A percentile compares a stretch with the other conserved stretches of the same genome.
These are phyloP conservation scores for Mucor velutinosus DNA, from an alignment of 371 early-diverging fungal species.

Conservation along the genomic window DNA sequence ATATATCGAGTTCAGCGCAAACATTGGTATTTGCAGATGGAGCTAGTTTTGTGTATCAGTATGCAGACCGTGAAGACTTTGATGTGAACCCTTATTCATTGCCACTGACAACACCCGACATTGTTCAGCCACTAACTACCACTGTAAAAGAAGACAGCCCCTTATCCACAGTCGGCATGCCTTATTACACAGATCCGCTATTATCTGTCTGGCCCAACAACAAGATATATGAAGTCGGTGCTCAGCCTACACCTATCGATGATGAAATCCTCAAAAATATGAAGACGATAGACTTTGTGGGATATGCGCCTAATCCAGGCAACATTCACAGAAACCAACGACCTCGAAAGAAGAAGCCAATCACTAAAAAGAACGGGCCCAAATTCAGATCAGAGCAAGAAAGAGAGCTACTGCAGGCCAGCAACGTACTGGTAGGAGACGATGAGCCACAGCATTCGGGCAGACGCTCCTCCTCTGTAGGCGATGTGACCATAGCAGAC, in stretches of 20 bases:
- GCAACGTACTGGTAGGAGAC: conserved; percentile 30
- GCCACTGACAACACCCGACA: conserved; percentile 64
- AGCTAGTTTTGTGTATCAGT: conserved; percentile 67
- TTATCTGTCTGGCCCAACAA: conserved; percentile 75
- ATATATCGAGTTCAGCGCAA: conserved; percentile 78
- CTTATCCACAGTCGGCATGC: conserved; percentile 79
- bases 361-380: conserved; percentile 61
- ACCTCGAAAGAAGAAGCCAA: conserved; percentile 41
- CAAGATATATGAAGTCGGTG: conserved; percentile 65
- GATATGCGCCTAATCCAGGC: conserved; percentile 87
- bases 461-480: conserved; percentile 43
- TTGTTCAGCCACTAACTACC: conserved; percentile 48
- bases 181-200: conserved; percentile 75
- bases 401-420: conserved; percentile 61
- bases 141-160: conserved; percentile 69
- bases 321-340: conserved; percentile 78
- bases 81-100: conserved; percentile 71
- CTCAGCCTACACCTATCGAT: conserved; percentile 72
- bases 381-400: conserved; percentile 88
- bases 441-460: conserved; percentile 27
- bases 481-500: conserved; percentile 31
- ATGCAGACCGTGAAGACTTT: conserved; percentile 66
- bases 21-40: conserved; percentile 74
- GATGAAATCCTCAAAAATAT: conserved; percentile 74
- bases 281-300: conserved; percentile 90